These are phyloP conservation scores for Omphalotus olearius DNA, from an alignment of 1,284 basidiomycete species.

Conservation along the genomic window DNA sequence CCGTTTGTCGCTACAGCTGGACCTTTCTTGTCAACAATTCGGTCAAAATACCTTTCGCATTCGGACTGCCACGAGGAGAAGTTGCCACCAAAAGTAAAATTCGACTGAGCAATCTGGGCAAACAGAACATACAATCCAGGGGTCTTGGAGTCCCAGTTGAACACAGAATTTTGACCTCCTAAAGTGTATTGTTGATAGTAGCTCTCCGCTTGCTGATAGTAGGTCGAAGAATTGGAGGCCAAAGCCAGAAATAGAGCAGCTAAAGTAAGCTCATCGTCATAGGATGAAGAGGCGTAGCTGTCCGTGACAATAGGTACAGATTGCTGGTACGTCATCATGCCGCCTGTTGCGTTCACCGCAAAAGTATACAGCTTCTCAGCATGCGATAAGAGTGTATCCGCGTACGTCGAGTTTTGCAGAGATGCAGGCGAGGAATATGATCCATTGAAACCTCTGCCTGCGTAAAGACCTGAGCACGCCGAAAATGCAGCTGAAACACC, in stretches of 20 bases:
- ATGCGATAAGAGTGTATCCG: conserved; percentile 64
- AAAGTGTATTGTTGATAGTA: conserved; percentile 62
- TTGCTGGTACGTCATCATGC: conserved; percentile 55
- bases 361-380: conserved; percentile 73
- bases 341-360: conserved; percentile 60
- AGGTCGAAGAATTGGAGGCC: conserved; percentile 58
- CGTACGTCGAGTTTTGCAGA: conserved; percentile 73
- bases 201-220: conserved; percentile 62
- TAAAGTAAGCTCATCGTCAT: conserved; percentile 65
- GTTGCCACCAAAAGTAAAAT: conserved; percentile 47
- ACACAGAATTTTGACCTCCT: conserved; percentile 50
- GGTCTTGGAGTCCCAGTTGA: conserved; percentile 88
- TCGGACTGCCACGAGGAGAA: conserved; percentile 64
- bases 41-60: conserved; percentile 77
- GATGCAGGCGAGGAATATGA: conserved; percentile 56
- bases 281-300: conserved; percentile 74
- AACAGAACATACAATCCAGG: conserved; percentile 77
- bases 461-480: conserved; percentile 79
- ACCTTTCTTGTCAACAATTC: conserved; percentile 57
- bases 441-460: conserved; percentile 42
- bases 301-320: conserved; percentile 60
- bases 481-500: conserved; percentile 83
- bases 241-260: conserved; percentile 76
- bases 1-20: conserved; percentile 51
- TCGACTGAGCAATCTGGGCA: conserved; percentile 55